Conservation (phyloP, 306 rosid species). For the Cucurbita maxima region DNA sequence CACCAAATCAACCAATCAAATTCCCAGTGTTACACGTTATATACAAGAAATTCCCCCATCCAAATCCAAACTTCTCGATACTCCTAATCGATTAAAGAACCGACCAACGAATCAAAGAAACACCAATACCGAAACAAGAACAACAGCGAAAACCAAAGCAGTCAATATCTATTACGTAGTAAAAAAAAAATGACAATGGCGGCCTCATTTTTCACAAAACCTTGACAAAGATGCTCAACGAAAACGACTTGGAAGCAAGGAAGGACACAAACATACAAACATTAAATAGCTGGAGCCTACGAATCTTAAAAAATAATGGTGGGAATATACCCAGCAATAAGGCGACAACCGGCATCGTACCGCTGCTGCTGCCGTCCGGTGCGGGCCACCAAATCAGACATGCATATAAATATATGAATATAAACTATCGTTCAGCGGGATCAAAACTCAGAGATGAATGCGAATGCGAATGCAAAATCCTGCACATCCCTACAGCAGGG, state of each 20-base stretch:
- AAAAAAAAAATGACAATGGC: not conserved
- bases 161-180: not conserved
- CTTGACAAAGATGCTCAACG: constrained; percentile 3
- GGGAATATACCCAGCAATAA: constrained; percentile 58
- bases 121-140: not conserved
- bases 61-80: not conserved
- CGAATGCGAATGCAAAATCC: not conserved
- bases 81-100: not conserved
- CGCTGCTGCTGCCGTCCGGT: constrained; percentile 84
- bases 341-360: constrained; percentile 68
- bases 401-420: not conserved
- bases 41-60: not conserved
- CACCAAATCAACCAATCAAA: constrained; percentile 1
- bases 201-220: not conserved
- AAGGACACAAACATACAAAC: not conserved
- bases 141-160: not conserved
- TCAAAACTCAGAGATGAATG: not conserved
- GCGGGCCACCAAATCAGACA: constrained; percentile 81
- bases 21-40: not conserved
- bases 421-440: not conserved
- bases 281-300: not conserved
- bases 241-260: not conserved
- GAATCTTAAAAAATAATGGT: not conserved
- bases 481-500: not conserved
- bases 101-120: not conserved